Percentiles rank a stretch among this genome's conserved stretches.
phyloP scores from a whole-genome alignment of 768 basidiomycete genomes.

The Phylloporus sp. region DNA sequence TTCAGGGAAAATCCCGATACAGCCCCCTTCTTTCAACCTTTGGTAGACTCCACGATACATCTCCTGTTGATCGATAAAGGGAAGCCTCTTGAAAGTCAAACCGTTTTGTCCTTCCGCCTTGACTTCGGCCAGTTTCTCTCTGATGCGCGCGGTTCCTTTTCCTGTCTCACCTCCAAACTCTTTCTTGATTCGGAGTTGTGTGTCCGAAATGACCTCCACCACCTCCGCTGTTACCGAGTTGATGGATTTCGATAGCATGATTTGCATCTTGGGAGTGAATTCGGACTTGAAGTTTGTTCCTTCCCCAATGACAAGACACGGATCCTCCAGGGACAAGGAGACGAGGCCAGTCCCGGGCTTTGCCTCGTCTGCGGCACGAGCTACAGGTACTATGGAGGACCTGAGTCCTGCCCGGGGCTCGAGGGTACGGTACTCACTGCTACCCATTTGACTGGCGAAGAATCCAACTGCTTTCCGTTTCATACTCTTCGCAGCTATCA shows the following conservation, averaged over 20 bases:
- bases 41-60: conserved; percentile 95
- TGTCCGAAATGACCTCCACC: conserved; percentile 84
- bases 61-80: conserved; percentile 88
- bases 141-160: conserved; percentile 62
- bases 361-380: conserved; percentile 85
- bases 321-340: conserved; percentile 67
- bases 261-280: conserved; percentile 75
- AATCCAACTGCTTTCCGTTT: conserved; percentile 72
- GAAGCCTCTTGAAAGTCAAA: conserved; percentile 76
- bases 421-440: conserved; percentile 52
- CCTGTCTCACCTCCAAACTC: conserved; percentile 84
- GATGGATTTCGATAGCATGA: conserved; percentile 79
- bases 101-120: conserved; percentile 55
- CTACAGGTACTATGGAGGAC: conserved; percentile 72
- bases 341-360: conserved; percentile 72
- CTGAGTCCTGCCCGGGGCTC: conserved; percentile 6
- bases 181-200: conserved; percentile 75
- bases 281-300: conserved; percentile 75
- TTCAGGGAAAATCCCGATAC: conserved; percentile 98
- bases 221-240: conserved; percentile 80
- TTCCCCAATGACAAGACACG: conserved; percentile 78
- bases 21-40: conserved; percentile 77
- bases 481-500: conserved; percentile 90
- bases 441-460: conserved; percentile 78
- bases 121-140: conserved; percentile 63